These are phyloP conservation scores for Herpetomonas samuelpessoai DNA, from an alignment of 208 protist genomes.

Conservation along the genomic window DNA sequence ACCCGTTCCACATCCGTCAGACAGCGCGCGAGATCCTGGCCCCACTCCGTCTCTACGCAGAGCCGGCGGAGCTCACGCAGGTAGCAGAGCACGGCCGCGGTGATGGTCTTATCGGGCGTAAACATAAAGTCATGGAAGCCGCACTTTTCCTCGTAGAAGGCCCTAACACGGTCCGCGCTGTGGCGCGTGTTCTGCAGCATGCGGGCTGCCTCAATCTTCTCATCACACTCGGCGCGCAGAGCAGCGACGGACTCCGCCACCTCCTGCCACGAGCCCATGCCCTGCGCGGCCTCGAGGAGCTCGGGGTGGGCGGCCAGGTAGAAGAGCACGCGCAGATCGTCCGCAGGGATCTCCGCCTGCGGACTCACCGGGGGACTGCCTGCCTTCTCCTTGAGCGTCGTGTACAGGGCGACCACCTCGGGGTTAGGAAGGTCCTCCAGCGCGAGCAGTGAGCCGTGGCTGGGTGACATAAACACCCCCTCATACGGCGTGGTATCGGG, in stretches of 20 bases:
- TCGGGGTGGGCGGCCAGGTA: conserved; percentile 60
- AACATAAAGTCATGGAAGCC: conserved; percentile 89
- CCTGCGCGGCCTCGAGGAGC: conserved; percentile 27
- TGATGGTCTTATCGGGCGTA: conserved; percentile 83
- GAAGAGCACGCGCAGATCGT: conserved; percentile 74
- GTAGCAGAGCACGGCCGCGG: conserved; percentile 74
- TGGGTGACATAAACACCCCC: conserved; percentile 56
- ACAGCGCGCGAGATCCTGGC: conserved; percentile 44
- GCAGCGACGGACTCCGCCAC: conserved; percentile 48
- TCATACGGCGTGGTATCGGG: conserved; percentile 59
- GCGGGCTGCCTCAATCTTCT: conserved; percentile 79
- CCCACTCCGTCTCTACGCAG: conserved; percentile 74
- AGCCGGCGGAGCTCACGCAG: conserved; percentile 70
- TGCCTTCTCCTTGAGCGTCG: conserved; percentile 35
- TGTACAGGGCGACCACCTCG: conserved; percentile 49
- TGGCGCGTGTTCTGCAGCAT: conserved; percentile 81
- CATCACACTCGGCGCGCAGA: conserved; percentile 46
- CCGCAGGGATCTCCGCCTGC: conserved; percentile 37
- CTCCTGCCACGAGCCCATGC: conserved; percentile 52
- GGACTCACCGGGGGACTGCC: conserved; percentile 34
- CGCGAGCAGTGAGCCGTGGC: conserved; percentile 60
- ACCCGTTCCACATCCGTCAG: conserved; percentile 69
- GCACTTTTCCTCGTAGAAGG: conserved; percentile 89
- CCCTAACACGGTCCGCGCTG: conserved; percentile 60
- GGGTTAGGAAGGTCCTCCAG: conserved; percentile 68